Base-by-base conservation (phyloP, 2,329 filamentous ascomycete species). In the Alternaria rosae region DNA sequence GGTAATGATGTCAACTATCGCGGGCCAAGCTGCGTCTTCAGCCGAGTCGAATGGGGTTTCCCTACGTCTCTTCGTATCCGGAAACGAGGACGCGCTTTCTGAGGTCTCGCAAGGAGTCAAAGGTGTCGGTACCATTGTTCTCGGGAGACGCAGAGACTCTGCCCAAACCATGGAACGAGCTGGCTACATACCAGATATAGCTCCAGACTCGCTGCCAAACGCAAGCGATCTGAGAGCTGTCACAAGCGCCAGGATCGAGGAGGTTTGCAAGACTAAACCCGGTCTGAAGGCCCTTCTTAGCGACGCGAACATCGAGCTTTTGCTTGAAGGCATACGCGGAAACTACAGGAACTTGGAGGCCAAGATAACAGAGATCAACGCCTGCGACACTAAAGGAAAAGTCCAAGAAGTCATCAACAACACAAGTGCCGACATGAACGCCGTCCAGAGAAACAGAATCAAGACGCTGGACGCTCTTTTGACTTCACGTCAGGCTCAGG, bases 351-450 rank as follows among this genome's bases (percentile, higher is more conserved):
- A 57, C 6, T 42, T 70, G 1, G 63, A 70, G 51, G 61, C 59
- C 1, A 70, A 70, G 44, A 44, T 68, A 3, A 57, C 57, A 3
- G 53, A 65, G 35, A 68, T 70, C 30, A 59, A 62, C 11, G 44
- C 63, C 4, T 70, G 67, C 51, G 57, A 70, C 30, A 66, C 67
- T 5, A 64, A 68, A 28, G 30, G 50, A n/a, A 51, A 61, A 17
- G 61, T 70, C 21, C 57, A 56, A 20, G 59, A 61, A 0, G 52
- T 68, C 25, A 68, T 69, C n/a, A 61, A 54, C 2, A 68, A 59
- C 9, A 61, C 57, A 0, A 44, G 38, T 3, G 51, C 58, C 4
- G 65, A 69, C 35, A 30, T 66, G 30, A 35, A 54, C 9, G 53
- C 45, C 4, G 30, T 59, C 0, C 32, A 57, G 5, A 51, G 54